These are phyloP conservation scores for Nicotiana tabacum DNA, from an alignment of 257 asterid genomes.

Conservation along the genomic window DNA sequence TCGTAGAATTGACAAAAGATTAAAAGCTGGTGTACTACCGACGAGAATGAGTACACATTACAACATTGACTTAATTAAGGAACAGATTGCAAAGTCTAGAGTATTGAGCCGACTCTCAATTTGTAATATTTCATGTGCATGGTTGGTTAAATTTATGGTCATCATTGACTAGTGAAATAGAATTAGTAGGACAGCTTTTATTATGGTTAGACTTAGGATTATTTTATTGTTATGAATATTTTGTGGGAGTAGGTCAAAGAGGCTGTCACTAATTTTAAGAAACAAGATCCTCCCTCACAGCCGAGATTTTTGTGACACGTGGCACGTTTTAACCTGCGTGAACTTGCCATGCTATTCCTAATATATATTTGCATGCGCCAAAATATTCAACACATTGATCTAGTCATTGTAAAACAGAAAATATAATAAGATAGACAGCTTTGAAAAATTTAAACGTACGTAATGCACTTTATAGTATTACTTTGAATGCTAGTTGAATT, in stretches of 20 bases:
- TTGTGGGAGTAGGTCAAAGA: not conserved
- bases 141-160: not conserved
- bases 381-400: not conserved
- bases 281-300: conserved; percentile 29
- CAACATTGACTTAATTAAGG: not conserved
- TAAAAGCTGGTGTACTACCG: not conserved
- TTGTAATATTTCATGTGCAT: not conserved
- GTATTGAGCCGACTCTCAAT: not conserved
- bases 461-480: not conserved
- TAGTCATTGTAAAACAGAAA: not conserved
- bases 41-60: conserved; percentile 9
- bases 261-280: not conserved
- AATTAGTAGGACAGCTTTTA: not conserved
- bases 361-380: not conserved
- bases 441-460: not conserved
- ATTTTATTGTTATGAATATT: not conserved
- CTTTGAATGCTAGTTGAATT: not conserved
- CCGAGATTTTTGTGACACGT: conserved; percentile 12
- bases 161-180: not conserved
- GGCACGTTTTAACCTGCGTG: not conserved
- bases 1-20: not conserved
- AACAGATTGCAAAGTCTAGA: not conserved
- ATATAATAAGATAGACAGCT: not conserved
- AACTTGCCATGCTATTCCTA: not conserved
- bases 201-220: not conserved